Evolutionary conservation across 257 asterid genomes (phyloP).

Genomic region (Nicotiana benthamiana): DNA sequence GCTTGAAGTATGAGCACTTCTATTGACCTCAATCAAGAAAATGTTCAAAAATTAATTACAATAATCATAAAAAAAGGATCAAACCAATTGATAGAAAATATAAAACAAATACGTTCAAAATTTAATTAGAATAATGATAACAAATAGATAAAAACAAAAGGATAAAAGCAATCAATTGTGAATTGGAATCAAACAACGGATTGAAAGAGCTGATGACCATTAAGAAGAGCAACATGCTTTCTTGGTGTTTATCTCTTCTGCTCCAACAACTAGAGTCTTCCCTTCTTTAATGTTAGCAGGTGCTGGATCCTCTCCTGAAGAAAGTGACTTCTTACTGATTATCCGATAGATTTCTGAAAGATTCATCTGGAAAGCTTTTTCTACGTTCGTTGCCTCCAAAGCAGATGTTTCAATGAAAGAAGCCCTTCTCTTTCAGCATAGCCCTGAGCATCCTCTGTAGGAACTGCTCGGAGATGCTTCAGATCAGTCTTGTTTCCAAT

Average conservation of each 20-base stretch:
- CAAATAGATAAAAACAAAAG: no score
- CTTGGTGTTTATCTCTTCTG: slow-evolving; percentile 1
- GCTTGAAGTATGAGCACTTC: background rate
- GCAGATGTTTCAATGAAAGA: slow-evolving; percentile 16
- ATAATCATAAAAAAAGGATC: background rate
- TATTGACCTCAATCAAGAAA: background rate
- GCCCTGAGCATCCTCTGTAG: slow-evolving; percentile 11
- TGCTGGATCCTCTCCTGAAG: slow-evolving; percentile 22
- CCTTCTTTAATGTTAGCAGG: slow-evolving; percentile 20
- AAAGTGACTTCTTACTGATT: slow-evolving; percentile 15
- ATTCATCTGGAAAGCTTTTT: slow-evolving; percentile 13
- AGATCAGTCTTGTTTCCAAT: slow-evolving; percentile 13
- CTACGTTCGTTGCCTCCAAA: slow-evolving; percentile 6
- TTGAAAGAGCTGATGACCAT: background rate
- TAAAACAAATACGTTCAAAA: background rate
- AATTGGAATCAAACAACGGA: background rate
- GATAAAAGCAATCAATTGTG: background rate
- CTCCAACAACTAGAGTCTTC: slow-evolving; percentile 25
- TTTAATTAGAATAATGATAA: background rate
- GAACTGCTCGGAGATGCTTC: slow-evolving; percentile 11
- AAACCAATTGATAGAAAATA: background rate
- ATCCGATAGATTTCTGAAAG: slow-evolving; percentile 11
- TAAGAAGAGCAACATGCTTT: slow-evolving; percentile 25
- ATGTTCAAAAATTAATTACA: background rate
- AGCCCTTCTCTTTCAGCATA: slow-evolving; percentile 13